Conservation (phyloP, 768 basidiomycete species). For the Amanita rubescens region DNA sequence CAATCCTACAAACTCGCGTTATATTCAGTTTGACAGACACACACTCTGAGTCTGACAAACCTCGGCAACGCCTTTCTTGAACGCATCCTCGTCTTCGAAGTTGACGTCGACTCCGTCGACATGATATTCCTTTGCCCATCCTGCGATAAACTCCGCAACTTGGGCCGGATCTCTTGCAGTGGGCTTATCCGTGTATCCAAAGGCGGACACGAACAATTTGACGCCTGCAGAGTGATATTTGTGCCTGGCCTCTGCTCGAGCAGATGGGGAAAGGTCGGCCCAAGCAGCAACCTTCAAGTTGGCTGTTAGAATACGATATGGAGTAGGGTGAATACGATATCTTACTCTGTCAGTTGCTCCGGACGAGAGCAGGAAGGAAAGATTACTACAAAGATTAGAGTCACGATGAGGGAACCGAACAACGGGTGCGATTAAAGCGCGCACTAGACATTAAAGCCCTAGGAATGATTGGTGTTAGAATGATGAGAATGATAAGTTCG, state of each 20-base stretch:
- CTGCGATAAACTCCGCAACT: conserved; percentile 60
- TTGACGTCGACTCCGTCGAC: conserved; percentile 73
- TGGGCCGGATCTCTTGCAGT: conserved; percentile 56
- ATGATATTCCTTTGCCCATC: conserved; percentile 51
- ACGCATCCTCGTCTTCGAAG: conserved; percentile 65
- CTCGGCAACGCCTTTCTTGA: conserved; percentile 34
- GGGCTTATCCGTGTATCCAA: conserved; percentile 51
- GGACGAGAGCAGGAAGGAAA: neutral
- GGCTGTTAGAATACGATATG: neutral
- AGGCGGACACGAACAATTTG: conserved; percentile 56
- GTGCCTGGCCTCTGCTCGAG: conserved; percentile 18
- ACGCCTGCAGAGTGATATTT: conserved; percentile 52
- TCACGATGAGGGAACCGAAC: neutral
- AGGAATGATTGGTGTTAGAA: neutral
- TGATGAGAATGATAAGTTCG: neutral
- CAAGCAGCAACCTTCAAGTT: neutral
- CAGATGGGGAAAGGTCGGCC: neutral
- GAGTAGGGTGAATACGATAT: neutral
- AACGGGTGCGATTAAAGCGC: neutral
- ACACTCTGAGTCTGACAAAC: no score
- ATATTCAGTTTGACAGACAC: neutral
- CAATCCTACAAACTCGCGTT: conserved; percentile 24
- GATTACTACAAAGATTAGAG: neutral
- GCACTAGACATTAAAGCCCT: neutral
- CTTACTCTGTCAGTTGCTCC: conserved; percentile 1